Percentiles rank a stretch among this genome's conserved stretches.
phyloP scores from a whole-genome alignment of 352 stramenopile genomes.

The Globisporangium heterothallicum region DNA sequence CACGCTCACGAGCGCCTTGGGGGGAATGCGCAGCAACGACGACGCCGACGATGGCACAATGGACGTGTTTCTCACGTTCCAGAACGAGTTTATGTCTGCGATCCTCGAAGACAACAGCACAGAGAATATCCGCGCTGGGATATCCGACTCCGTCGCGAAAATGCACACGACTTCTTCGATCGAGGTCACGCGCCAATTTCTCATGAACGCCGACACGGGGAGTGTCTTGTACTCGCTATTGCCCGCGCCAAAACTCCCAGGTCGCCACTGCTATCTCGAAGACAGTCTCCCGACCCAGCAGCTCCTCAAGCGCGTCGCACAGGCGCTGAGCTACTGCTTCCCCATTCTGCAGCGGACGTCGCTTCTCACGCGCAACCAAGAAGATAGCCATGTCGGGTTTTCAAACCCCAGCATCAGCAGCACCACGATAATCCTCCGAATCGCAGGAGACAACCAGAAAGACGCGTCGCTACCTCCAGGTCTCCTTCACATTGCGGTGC shows the following conservation, averaged over 20 bases:
- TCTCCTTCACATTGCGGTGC: conserved; percentile 28
- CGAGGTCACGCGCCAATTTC: conserved; percentile 21
- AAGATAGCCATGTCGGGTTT: conserved; percentile 9
- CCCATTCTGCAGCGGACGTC: conserved; percentile 16
- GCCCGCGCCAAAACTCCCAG: background rate
- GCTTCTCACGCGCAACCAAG: conserved; percentile 4
- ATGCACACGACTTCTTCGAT: background rate
- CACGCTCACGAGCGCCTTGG: conserved; percentile 39
- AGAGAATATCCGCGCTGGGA: conserved; percentile 7
- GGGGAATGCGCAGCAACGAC: background rate
- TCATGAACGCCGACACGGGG: conserved; percentile 35
- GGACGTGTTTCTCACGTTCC: conserved; percentile 38
- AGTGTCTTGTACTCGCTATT: conserved; percentile 18
- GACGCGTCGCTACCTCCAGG: background rate
- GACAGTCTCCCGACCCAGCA: conserved; percentile 15
- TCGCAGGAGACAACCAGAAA: background rate
- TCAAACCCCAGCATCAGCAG: conserved; percentile 1
- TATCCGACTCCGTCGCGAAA: conserved; percentile 10
- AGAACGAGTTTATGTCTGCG: conserved; percentile 24
- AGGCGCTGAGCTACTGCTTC: conserved; percentile 26
- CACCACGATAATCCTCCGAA: conserved; percentile 11
- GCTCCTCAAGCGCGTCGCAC: conserved; percentile 18
- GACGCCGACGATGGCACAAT: conserved; percentile 14
- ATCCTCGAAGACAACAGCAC: conserved; percentile 27
- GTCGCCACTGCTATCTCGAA: conserved; percentile 5